Percentiles rank a stretch among this genome's conserved stretches.
phyloP scores from a whole-genome alignment of 805 yeast species.

The Spathaspora hagerdaliae region DNA sequence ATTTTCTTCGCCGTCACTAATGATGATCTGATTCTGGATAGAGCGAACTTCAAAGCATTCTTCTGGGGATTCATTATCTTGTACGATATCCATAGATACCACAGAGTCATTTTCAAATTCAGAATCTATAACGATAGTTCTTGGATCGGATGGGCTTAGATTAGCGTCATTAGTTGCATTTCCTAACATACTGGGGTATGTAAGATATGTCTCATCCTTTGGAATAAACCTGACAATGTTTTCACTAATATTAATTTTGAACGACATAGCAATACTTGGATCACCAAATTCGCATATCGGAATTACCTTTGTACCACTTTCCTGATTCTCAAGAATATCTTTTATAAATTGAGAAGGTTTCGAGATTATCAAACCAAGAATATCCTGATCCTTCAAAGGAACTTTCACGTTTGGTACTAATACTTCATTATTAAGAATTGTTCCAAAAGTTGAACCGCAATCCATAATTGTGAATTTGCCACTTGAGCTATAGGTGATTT shows the following conservation, averaged over 20 bases:
- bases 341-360: conserved; percentile 22
- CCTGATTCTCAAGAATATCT: conserved; percentile 9
- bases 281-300: conserved; percentile 17
- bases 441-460: conserved; percentile 35
- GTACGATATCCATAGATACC: too few relatives aligned
- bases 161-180: too few relatives aligned
- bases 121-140: too few relatives aligned
- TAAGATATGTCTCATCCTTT: neutral
- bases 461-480: conserved; percentile 24
- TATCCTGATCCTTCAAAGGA: conserved; percentile 20
- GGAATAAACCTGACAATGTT: conserved; percentile 13
- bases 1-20: too few relatives aligned
- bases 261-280: conserved; percentile 18
- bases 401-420: conserved; percentile 14
- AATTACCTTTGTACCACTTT: conserved; percentile 2
- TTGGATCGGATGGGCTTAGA: too few relatives aligned
- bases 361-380: conserved; percentile 31
- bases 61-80: too few relatives aligned
- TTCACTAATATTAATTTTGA: conserved; percentile 11
- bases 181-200: neutral
- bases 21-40: too few relatives aligned
- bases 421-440: conserved; percentile 26
- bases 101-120: neutral
- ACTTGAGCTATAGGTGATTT: conserved; percentile 7
- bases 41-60: too few relatives aligned